A percentile compares a stretch with the other conserved stretches of the same genome.
These are phyloP conservation scores for Sisymbrium irio DNA, from an alignment of 345 rosid genomes.

Conservation along the genomic window DNA sequence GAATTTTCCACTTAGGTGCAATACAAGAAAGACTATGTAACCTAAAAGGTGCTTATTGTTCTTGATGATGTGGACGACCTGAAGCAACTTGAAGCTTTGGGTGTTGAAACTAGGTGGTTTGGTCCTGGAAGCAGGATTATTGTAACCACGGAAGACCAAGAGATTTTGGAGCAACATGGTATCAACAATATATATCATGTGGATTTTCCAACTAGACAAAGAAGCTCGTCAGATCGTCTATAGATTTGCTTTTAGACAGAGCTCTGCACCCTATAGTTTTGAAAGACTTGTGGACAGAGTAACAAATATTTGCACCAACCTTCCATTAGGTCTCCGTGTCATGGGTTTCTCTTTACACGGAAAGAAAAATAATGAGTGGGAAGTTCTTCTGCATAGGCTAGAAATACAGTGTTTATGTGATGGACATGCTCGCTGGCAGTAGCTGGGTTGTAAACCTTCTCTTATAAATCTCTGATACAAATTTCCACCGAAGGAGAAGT, in stretches of 20 bases:
- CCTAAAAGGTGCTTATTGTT: not conserved
- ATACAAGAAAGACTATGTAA: not conserved
- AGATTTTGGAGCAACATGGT: not conserved
- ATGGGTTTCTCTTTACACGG: not conserved
- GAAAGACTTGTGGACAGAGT: not conserved
- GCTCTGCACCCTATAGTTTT: not conserved
- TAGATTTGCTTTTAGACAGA: not conserved
- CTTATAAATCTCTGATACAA: not conserved
- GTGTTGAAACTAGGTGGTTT: not conserved
- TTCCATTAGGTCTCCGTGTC: not conserved
- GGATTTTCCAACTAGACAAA: not conserved
- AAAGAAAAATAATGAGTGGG: not conserved
- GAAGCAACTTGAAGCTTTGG: not conserved
- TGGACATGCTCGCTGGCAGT: not conserved
- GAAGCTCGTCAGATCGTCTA: not conserved
- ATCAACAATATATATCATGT: not conserved
- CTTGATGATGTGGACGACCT: not conserved
- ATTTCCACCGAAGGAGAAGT: not conserved
- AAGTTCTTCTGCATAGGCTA: not conserved
- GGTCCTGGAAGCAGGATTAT: not conserved
- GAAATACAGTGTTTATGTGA: not conserved
- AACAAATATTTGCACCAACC: not conserved
- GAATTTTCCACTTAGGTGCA: too few species aligned
- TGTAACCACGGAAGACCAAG: not conserved
- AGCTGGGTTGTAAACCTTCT: not conserved